Percentiles rank a stretch among this genome's conserved stretches.
These are phyloP conservation scores for Malus asiatica DNA, from an alignment of 306 rosid genomes.

Conservation along the genomic window DNA sequence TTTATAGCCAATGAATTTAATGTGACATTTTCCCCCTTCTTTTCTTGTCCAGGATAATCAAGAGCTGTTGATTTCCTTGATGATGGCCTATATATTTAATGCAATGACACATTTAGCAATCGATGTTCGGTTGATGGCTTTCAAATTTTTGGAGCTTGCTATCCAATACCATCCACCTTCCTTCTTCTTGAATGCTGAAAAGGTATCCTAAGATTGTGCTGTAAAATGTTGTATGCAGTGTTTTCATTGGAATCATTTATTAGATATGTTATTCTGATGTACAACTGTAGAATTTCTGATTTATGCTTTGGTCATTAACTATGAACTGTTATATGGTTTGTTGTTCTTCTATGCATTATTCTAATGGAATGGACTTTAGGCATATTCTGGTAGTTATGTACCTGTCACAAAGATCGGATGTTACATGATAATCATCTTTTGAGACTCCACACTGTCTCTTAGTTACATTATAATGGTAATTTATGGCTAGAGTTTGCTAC, in stretches of 20 bases:
- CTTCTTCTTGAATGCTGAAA: conserved; percentile 60
- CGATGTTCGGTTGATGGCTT: conserved; percentile 77
- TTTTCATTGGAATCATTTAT: background rate
- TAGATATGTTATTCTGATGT: background rate
- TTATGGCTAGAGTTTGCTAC: background rate
- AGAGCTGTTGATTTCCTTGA: conserved; percentile 53
- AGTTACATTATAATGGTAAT: background rate
- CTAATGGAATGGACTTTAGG: background rate
- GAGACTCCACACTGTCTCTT: background rate
- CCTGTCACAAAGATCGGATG: background rate
- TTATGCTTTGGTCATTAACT: conserved; percentile 9
- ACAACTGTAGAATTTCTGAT: background rate
- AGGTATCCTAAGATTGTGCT: conserved; percentile 40
- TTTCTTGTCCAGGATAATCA: conserved; percentile 54
- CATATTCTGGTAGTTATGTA: background rate
- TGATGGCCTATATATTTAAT: conserved; percentile 72
- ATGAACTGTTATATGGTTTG: background rate
- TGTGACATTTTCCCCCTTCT: conserved; percentile 13
- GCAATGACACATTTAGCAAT: conserved; percentile 74
- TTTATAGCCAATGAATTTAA: background rate
- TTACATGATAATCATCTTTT: background rate
- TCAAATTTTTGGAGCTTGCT: conserved; percentile 68
- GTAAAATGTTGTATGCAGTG: background rate
- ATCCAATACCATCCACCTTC: conserved; percentile 60
- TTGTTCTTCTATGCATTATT: background rate